Conservation (phyloP, 208 protist species). For the Acanthamoeba healyi region DNA sequence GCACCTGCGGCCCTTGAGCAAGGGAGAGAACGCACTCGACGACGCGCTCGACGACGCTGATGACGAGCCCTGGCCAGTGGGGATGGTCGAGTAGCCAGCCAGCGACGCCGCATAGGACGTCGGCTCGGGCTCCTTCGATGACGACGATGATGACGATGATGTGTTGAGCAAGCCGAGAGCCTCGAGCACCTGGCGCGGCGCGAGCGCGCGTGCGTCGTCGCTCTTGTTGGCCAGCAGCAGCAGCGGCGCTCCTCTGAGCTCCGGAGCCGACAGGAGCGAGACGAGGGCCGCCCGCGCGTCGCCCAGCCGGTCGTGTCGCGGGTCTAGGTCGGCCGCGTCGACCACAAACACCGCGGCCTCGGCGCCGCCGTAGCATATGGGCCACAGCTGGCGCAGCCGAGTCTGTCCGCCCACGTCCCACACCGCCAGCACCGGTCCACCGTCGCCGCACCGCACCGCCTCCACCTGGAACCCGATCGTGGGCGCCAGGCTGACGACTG, state of each 20-base stretch:
- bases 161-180: neutral
- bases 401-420: constrained; percentile 81
- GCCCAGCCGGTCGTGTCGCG: neutral
- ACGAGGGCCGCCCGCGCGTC: constrained; percentile 71
- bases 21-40: neutral
- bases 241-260: constrained; percentile 75
- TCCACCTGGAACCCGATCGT: constrained; percentile 88
- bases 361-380: constrained; percentile 76
- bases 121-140: neutral
- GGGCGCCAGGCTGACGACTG: constrained; percentile 72
- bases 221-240: constrained; percentile 94
- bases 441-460: constrained; percentile 91
- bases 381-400: constrained; percentile 76
- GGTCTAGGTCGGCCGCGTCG: constrained; percentile 71
- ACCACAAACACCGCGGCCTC: constrained; percentile 81
- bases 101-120: neutral
- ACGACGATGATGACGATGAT: neutral
- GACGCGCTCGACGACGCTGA: neutral
- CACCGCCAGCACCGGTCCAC: constrained; percentile 7
- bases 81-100: constrained; percentile 2
- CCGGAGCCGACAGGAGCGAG: constrained; percentile 35
- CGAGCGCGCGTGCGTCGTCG: constrained; percentile 65
- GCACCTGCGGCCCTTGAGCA: neutral
- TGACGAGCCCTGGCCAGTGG: neutral
- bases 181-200: constrained; percentile 8